Percentiles rank a stretch among this genome's conserved stretches.
These are phyloP conservation scores for Cadophora malorum DNA, from an alignment of 2,329 filamentous ascomycete genomes.

Conservation along the genomic window DNA sequence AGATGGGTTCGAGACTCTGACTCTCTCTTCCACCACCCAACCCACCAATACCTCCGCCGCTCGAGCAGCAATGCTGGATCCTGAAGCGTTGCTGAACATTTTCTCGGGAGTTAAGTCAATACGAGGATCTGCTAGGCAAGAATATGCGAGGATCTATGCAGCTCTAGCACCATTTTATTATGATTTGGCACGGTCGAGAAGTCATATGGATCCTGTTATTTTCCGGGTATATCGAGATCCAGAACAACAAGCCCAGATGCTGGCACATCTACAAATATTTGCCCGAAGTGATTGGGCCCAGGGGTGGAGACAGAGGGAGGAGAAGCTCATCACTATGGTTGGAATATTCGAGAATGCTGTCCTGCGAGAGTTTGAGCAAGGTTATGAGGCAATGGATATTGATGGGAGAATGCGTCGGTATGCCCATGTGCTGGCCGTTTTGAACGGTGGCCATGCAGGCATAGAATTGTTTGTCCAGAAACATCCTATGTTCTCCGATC, in stretches of 20 bases:
- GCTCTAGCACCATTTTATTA: constrained; percentile 87
- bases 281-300: constrained; percentile 79
- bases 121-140: constrained; percentile 82
- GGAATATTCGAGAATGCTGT: constrained; percentile 90
- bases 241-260: constrained; percentile 87
- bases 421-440: constrained; percentile 79
- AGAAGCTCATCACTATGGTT: constrained; percentile 76
- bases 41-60: constrained; percentile 45
- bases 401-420: constrained; percentile 90
- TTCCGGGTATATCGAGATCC: constrained; percentile 89
- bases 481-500: constrained; percentile 81
- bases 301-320: constrained; percentile 74
- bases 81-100: constrained; percentile 69
- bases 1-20: constrained; percentile 84
- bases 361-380: constrained; percentile 89
- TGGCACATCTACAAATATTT: constrained; percentile 81
- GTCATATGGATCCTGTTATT: constrained; percentile 79
- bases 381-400: constrained; percentile 86
- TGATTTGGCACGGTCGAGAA: constrained; percentile 75
- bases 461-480: constrained; percentile 89
- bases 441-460: constrained; percentile 81
- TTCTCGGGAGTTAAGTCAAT: constrained; percentile 77
- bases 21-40: constrained; percentile 52
- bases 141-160: constrained; percentile 91
- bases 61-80: constrained; percentile 58